phyloP scores from a whole-genome alignment of 1,139 yeast species.

The Groenewaldozyma sp. region DNA sequence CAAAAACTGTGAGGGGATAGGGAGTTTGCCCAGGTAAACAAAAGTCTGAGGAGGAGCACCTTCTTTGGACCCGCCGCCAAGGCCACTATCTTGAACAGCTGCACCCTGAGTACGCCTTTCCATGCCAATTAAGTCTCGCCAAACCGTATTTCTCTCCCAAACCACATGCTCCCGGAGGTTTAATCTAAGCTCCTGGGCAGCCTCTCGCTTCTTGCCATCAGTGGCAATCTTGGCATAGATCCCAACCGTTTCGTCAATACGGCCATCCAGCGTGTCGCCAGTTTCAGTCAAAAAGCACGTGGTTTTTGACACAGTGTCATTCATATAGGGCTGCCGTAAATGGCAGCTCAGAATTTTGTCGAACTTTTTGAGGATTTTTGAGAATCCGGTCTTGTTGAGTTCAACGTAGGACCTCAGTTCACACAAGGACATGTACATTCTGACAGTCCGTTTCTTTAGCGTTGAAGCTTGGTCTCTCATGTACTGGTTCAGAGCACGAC shows the following conservation, averaged over 20 bases:
- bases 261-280: slow-evolving; percentile 37
- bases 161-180: slow-evolving; percentile 86
- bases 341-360: slow-evolving; percentile 68
- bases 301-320: slow-evolving; percentile 25
- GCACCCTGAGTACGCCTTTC: slow-evolving; percentile 55
- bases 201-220: slow-evolving; percentile 39
- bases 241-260: slow-evolving; percentile 40
- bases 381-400: slow-evolving; percentile 77
- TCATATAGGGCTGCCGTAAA: slow-evolving; percentile 42
- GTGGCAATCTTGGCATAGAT: slow-evolving; percentile 40
- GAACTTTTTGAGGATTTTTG: slow-evolving; percentile 81
- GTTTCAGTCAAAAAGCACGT: slow-evolving; percentile 43
- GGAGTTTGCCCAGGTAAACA: slow-evolving; percentile 13
- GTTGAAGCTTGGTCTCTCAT: slow-evolving; percentile 37
- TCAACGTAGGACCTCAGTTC: slow-evolving; percentile 78
- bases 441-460: slow-evolving; percentile 56
- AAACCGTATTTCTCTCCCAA: slow-evolving; percentile 93
- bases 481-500: slow-evolving; percentile 1
- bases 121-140: slow-evolving; percentile 91
- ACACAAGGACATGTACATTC: slow-evolving; percentile 64
- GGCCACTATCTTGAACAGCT: slow-evolving; percentile 10
- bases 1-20: slow-evolving; percentile 18
- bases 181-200: slow-evolving; percentile 59
- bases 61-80: slow-evolving; percentile 5
- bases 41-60: background rate